Evolutionary conservation across 2,329 filamentous ascomycete genomes (phyloP).

Genomic region (Lasiodiplodia gonubiensis): DNA sequence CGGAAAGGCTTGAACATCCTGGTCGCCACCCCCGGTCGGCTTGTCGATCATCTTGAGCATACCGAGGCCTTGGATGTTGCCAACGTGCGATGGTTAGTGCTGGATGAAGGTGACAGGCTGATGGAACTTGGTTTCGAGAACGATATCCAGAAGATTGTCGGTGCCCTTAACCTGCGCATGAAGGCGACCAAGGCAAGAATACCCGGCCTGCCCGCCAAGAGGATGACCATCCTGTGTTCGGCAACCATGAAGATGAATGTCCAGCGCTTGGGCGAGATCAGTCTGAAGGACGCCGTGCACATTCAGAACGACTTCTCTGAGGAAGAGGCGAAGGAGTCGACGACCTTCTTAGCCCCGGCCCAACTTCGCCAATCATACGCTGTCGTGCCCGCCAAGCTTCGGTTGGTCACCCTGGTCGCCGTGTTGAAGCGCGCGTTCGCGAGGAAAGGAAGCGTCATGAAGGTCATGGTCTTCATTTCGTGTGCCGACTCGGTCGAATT

Average conservation of each 20-base stretch:
- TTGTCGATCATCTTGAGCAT: constrained; percentile 91
- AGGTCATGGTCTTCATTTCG: constrained; percentile 94
- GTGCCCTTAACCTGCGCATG: constrained; percentile 71
- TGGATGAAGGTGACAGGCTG: constrained; percentile 96
- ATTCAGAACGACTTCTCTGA: constrained; percentile 70
- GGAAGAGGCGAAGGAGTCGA: constrained; percentile 53
- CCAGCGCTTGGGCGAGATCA: constrained; percentile 91
- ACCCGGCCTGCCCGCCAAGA: constrained; percentile 71
- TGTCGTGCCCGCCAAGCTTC: constrained; percentile 85
- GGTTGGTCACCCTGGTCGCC: constrained; percentile 84
- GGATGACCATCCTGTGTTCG: constrained; percentile 90
- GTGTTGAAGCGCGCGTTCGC: constrained; percentile 87
- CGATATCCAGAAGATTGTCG: constrained; percentile 85
- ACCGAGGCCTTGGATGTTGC: constrained; percentile 88
- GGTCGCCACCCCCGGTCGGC: constrained; percentile 88
- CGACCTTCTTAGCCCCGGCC: constrained; percentile 78
- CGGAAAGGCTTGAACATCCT: constrained; percentile 95
- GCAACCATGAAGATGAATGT: constrained; percentile 99
- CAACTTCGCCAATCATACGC: constrained; percentile 93
- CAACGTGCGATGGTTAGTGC: constrained; percentile 88
- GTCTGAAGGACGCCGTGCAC: constrained; percentile 88
- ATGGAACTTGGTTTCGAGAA: constrained; percentile 99
- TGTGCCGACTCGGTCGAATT: constrained; percentile 98
- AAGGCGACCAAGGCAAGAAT: constrained; percentile 66
- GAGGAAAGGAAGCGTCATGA: constrained; percentile 89